phyloP scores from a whole-genome alignment of 2,329 filamentous ascomycete species.

The Fusarium mexicanum region DNA sequence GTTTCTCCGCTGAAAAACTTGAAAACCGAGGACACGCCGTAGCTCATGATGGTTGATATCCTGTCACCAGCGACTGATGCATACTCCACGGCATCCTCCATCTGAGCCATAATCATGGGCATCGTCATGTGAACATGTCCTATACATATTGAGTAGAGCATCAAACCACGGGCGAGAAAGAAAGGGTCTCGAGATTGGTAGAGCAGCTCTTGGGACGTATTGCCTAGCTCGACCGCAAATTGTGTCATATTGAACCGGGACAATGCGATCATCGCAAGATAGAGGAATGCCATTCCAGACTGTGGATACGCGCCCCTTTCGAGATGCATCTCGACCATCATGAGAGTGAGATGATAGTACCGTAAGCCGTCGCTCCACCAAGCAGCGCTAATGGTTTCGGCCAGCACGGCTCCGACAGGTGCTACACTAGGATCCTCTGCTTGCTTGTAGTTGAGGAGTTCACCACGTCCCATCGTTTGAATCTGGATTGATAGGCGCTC shows the following conservation, averaged over 20 bases:
- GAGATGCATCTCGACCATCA: conserved; percentile 74
- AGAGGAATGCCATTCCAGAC: conserved; percentile 73
- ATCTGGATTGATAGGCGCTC: conserved; percentile 69
- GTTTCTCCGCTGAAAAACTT: conserved; percentile 77
- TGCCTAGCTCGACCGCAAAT: conserved; percentile 72
- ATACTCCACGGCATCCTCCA: conserved; percentile 74
- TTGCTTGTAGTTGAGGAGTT: conserved; percentile 55
- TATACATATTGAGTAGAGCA: conserved; percentile 74
- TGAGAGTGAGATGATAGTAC: conserved; percentile 77
- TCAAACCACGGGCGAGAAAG: conserved; percentile 73
- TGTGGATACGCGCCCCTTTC: conserved; percentile 73
- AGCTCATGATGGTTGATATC: conserved; percentile 75
- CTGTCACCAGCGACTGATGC: conserved; percentile 75
- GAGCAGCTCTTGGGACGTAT: conserved; percentile 70
- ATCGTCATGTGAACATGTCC: conserved; percentile 76
- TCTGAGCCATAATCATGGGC: conserved; percentile 63
- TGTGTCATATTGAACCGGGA: conserved; percentile 76
- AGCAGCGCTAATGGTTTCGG: conserved; percentile 74
- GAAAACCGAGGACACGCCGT: conserved; percentile 72
- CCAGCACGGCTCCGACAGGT: conserved; percentile 74
- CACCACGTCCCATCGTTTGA: conserved; percentile 62
- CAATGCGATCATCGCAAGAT: conserved; percentile 73
- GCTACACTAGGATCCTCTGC: conserved; percentile 63
- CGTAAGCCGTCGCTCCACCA: conserved; percentile 78
- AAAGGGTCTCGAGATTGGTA: conserved; percentile 71